Evolutionary conservation across 2,329 filamentous ascomycete species (phyloP).

Genomic region (Fusarium sp.): DNA sequence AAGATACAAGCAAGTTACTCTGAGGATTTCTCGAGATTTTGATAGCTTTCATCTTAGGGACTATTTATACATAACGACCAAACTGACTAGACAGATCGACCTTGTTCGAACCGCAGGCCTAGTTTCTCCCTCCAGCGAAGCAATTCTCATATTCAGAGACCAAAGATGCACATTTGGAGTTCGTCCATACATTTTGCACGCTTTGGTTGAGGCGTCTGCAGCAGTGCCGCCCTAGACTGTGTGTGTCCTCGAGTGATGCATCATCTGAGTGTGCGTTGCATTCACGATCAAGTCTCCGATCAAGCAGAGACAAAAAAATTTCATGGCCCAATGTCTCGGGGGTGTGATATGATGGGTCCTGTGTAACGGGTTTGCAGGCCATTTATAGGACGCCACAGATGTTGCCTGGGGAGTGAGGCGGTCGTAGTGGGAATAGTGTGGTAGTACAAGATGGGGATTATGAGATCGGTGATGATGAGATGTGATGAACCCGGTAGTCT

Average conservation of each 20-base stretch:
- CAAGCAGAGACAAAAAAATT: constrained; percentile 12
- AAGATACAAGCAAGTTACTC: not conserved
- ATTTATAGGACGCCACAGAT: constrained; percentile 36
- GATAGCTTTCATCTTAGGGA: constrained; percentile 15
- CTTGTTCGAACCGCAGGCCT: constrained; percentile 58
- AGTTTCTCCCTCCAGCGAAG: constrained; percentile 67
- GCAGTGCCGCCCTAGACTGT: constrained; percentile 26
- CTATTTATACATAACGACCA: constrained; percentile 40
- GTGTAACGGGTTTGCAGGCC: constrained; percentile 5
- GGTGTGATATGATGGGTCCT: constrained; percentile 12
- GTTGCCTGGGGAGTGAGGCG: constrained; percentile 1
- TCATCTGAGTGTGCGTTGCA: constrained; percentile 35
- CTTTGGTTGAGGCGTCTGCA: constrained; percentile 34
- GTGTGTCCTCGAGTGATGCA: constrained; percentile 36
- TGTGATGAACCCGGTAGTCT: constrained; percentile 35
- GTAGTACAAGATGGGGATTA: constrained; percentile 33
- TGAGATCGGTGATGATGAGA: constrained; percentile 25
- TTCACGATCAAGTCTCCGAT: constrained; percentile 23
- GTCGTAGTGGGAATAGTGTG: constrained; percentile 17
- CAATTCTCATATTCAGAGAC: constrained; percentile 65
- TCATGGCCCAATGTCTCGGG: constrained; percentile 41
- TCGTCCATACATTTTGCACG: constrained; percentile 57
- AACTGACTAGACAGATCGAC: constrained; percentile 32
- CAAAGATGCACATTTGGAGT: constrained; percentile 68
- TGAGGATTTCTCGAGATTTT: not conserved